A percentile compares a stretch with the other conserved stretches of the same genome.
phyloP scores from a whole-genome alignment of 176 grass and related monocot genomes.

The Eremochloa ophiuroides region DNA sequence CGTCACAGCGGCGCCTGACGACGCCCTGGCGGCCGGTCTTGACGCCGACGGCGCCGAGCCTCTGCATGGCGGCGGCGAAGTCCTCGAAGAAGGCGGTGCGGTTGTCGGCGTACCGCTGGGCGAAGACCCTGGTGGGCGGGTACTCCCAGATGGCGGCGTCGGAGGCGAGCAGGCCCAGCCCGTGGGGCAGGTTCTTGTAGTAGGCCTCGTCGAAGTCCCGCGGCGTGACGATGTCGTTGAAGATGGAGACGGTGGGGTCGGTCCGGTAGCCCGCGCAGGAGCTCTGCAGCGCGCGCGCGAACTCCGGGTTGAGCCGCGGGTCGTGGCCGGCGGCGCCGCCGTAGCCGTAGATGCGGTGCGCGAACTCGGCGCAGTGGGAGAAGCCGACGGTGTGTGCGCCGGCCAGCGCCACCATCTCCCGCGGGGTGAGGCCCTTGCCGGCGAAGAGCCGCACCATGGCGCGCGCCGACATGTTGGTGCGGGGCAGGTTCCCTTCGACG shows the following conservation, averaged over 20 bases:
- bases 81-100: slow-evolving; percentile 86
- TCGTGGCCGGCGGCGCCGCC: slow-evolving; percentile 33
- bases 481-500: slow-evolving; percentile 55
- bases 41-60: slow-evolving; percentile 71
- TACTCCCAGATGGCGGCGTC: slow-evolving; percentile 73
- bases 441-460: slow-evolving; percentile 58
- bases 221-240: slow-evolving; percentile 87
- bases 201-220: slow-evolving; percentile 74
- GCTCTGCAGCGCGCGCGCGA: slow-evolving; percentile 59
- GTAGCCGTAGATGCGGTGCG: slow-evolving; percentile 56
- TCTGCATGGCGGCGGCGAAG: slow-evolving; percentile 78
- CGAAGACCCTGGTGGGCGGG: slow-evolving; percentile 49
- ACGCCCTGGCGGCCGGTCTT: slow-evolving; percentile 69
- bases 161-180: slow-evolving; percentile 70
- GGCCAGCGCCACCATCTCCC: slow-evolving; percentile 86
- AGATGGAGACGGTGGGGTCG: slow-evolving; percentile 77
- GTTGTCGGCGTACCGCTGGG: slow-evolving; percentile 70
- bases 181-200: slow-evolving; percentile 76
- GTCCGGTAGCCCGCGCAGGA: slow-evolving; percentile 63
- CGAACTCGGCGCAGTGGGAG: slow-evolving; percentile 96
- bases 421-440: slow-evolving; percentile 41
- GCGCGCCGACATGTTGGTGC: slow-evolving; percentile 73
- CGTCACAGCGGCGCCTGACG: slow-evolving; percentile 73
- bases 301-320: slow-evolving; percentile 58
- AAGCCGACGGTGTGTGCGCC: slow-evolving; percentile 90